Base-by-base conservation (phyloP, 176 grass and related monocot species). In the Lolium perenne region DNA sequence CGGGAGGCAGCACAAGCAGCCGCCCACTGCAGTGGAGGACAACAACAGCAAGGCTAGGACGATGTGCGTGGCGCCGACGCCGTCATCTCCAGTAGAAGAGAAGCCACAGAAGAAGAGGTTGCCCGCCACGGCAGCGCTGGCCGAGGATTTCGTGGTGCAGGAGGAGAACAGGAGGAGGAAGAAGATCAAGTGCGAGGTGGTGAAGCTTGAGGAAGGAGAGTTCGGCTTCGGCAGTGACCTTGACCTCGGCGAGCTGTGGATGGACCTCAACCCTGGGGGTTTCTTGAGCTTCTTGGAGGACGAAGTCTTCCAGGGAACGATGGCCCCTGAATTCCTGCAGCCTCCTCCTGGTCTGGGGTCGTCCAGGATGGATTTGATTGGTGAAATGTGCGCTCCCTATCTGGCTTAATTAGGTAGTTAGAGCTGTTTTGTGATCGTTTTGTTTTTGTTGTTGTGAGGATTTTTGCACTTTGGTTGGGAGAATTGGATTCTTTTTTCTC, bases 231-330 rank as follows among this genome's bases (percentile, higher is more conserved):
- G 71, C 71, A 79, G 77, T 5, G 70, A 58, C 15, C 45, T 64
- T 21, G 90, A 83, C 15, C 64, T 71, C 18, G 65, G 41, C 29
- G 88, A 90, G 54, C 71, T 87, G 55, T 86, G 91, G 88, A 86
- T 76, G 78, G 91, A 88, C 21, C 80, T 87, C 40, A 88, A 82
- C 11, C 86, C 81, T 38, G 90, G 86, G 49, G 85, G 83, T 0
- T 93, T 92, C 84, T 61, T 88, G 78, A 91, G 70, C 66, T 91
- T 92, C 87, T 87, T 95, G 82, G 93, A 95, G 45, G 90, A 91
- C 21, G 88, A 90, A 2, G 64, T 86, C 38, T 88, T 95, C 86
- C 57, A 88, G n/a, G 75, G 82, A 0, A 69, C 90, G 69, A 61
- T 92, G 71, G 79, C 51, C 49, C 65, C 84, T 3, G 83, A 91